Evolutionary conservation across 768 basidiomycete genomes (phyloP).

Genomic region (Kwoniella botswanensis): DNA sequence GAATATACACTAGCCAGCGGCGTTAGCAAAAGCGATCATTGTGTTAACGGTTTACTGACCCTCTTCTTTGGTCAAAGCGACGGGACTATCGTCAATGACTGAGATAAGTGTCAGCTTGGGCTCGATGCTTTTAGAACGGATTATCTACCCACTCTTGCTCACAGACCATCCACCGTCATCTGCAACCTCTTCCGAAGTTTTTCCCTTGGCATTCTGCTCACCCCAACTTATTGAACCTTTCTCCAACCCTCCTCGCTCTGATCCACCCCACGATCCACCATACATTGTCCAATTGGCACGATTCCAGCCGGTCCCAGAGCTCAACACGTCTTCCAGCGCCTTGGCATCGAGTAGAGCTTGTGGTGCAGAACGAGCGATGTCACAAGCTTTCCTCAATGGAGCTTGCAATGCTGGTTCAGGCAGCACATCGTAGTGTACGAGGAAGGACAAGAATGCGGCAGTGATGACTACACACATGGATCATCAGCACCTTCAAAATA

Average conservation of each 20-base stretch:
- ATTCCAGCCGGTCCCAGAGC: conserved; percentile 30
- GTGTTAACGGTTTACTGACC: conserved; percentile 14
- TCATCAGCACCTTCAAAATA: neutral
- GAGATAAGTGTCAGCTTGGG: no score
- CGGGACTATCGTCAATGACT: conserved; percentile 25
- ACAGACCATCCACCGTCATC: conserved; percentile 39
- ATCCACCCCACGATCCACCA: conserved; percentile 32
- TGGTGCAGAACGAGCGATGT: conserved; percentile 36
- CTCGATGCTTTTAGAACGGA: neutral
- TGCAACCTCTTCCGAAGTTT: neutral
- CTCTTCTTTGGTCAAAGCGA: conserved; percentile 8
- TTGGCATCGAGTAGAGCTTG: conserved; percentile 31
- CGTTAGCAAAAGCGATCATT: neutral
- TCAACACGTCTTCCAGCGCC: conserved; percentile 36
- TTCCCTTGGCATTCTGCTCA: neutral
- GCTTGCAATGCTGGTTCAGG: conserved; percentile 22
- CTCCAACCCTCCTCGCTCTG: conserved; percentile 20
- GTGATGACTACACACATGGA: conserved; percentile 33
- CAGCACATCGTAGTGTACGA: conserved; percentile 36
- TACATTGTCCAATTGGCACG: conserved; percentile 31
- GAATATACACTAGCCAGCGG: neutral
- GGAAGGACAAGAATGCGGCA: conserved; percentile 43
- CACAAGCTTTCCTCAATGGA: conserved; percentile 17
- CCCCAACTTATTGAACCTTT: conserved; percentile 8
- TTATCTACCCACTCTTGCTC: conserved; percentile 16